Base-by-base conservation (phyloP, 306 rosid genomes). In the Phaseolus lunatus region DNA sequence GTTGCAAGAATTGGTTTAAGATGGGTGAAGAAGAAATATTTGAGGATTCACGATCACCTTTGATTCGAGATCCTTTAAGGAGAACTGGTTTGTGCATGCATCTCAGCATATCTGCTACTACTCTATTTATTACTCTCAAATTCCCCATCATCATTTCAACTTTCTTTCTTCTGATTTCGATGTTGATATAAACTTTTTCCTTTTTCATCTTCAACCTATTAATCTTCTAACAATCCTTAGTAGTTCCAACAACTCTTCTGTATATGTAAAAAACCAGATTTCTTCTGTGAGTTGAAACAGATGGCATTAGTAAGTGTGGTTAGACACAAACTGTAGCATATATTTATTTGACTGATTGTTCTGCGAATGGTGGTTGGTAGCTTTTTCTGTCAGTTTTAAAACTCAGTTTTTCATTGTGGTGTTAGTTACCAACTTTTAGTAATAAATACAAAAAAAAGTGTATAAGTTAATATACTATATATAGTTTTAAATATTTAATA, bases 61-160 rank as follows among this genome's bases (percentile, higher is more conserved):
- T 66, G 33, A 67, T 67, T 44, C 39, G 39, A 6, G 23, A 41
- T 6, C 31, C 61, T 70, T 16, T 47, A 2, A 54, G n/a, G 15
- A 74, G 84, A 79, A 83, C 78, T 0, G 86, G 86, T 83, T 49
- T 27, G 10, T 52, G 1, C 0, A 43, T 43, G 48, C 48, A 43
- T 43, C 3, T 3, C 12, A 1, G 3, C 26, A 9, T 39, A 5
- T 39, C 44, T 64, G 43, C 27, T 19, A 9, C 22, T 15, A 35
- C 10, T 7, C 4, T 19, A 15, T 9, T 20, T 54, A 4, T 16
- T 0, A 5, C 0, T n/a, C 24, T 23, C 15, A 9, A 3, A 3
- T 56, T 7, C 33, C 3, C n/a, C n/a, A n/a, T 3, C 63, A 24
- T 50, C 18, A 3, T 45, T 45, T 14, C n/a, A 37, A 37, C 9